These are phyloP conservation scores for Auricularia sp. DNA, from an alignment of 768 basidiomycete species.

Conservation along the genomic window DNA sequence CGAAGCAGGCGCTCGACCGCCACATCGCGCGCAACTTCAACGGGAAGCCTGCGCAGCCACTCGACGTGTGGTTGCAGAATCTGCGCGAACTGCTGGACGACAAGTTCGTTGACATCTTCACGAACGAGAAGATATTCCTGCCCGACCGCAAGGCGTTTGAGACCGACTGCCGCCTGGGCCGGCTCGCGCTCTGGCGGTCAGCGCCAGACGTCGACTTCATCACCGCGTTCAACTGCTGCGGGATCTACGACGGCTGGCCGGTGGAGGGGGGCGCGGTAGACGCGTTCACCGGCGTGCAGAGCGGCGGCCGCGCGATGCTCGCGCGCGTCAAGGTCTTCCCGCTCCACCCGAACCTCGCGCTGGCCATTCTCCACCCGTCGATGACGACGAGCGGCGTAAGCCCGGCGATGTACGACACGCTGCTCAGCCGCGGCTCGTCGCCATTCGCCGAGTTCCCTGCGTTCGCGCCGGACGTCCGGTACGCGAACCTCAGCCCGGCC, in stretches of 20 bases:
- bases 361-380: background rate
- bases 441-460: background rate
- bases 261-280: background rate
- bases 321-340: conserved; percentile 1
- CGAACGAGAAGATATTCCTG: conserved; percentile 1
- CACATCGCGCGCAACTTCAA: background rate
- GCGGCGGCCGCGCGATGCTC: background rate
- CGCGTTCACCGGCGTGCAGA: background rate
- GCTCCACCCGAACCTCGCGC: background rate
- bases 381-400: background rate
- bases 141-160: background rate
- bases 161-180: background rate
- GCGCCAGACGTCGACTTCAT: conserved; percentile 1
- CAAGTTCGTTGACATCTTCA: background rate
- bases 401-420: background rate
- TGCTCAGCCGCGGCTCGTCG: conserved; percentile 1
- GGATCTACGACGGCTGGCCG: background rate
- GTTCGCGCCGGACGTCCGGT: background rate
- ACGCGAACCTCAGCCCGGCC: conserved; percentile 1
- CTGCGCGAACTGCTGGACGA: background rate
- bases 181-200: background rate
- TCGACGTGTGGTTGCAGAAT: conserved; percentile 1
- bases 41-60: background rate
- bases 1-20: background rate
- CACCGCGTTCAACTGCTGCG: background rate